A percentile compares a stretch with the other conserved stretches of the same genome.
Conservation (phyloP, 306 rosid genomes). For the Quillaja saponaria region DNA sequence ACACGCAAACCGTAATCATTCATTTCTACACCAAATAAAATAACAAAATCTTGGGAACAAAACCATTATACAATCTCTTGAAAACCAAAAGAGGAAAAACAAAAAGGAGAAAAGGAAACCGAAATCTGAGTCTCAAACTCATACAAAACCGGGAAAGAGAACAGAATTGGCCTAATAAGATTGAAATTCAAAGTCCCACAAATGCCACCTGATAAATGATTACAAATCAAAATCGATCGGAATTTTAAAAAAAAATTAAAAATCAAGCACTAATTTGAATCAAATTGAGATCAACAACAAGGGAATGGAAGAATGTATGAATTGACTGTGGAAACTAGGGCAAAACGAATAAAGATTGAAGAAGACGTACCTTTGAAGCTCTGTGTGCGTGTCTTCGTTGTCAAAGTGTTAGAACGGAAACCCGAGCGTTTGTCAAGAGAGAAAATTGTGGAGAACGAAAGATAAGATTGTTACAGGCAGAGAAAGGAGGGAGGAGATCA, state of each 20-base stretch:
- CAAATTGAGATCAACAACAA: constrained; percentile 29
- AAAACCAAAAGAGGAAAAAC: constrained; percentile 43
- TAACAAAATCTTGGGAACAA: constrained; percentile 25
- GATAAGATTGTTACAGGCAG: constrained; percentile 33
- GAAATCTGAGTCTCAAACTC: constrained; percentile 40
- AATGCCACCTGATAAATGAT: constrained; percentile 54
- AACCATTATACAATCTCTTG: constrained; percentile 52
- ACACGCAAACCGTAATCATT: constrained; percentile 30
- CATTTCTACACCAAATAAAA: constrained; percentile 37
- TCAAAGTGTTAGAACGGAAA: constrained; percentile 22
- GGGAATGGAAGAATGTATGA: constrained; percentile 26
- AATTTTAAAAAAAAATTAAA: constrained; percentile 3
- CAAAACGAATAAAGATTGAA: constrained; percentile 24
- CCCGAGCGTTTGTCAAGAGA: constrained; percentile 37
- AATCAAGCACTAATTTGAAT: constrained; percentile 30
- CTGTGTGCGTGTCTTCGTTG: constrained; percentile 2
- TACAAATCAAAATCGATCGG: constrained; percentile 35
- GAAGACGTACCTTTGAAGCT: constrained; percentile 56
- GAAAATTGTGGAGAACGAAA: constrained; percentile 2
- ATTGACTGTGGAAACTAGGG: constrained; percentile 36
- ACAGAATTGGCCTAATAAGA: constrained; percentile 45
- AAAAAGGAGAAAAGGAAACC: constrained; percentile 47
- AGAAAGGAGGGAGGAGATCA: constrained; percentile 22
- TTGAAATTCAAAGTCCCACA: constrained; percentile 45
- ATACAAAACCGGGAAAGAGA: constrained; percentile 21